A percentile compares a stretch with the other conserved stretches of the same genome.
phyloP scores from a whole-genome alignment of 495 filamentous ascomycete species.

The Penicillium cinerascens region DNA sequence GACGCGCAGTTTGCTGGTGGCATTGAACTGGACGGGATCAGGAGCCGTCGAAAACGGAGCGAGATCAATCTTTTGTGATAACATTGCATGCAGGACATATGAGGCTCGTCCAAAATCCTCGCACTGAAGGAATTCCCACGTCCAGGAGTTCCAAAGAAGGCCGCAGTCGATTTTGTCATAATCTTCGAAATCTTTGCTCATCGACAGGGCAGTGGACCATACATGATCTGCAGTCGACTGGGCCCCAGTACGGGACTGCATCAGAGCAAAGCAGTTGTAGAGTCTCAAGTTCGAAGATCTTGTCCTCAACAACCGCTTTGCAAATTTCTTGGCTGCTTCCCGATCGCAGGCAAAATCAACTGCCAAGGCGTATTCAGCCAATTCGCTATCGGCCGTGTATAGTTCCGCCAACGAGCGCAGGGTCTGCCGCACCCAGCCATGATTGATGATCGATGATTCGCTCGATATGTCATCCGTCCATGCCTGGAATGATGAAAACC shows the following conservation, averaged over 20 bases:
- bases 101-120: slow-evolving; percentile 44
- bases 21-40: slow-evolving; percentile 15
- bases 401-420: slow-evolving; percentile 54
- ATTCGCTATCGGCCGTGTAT: slow-evolving; percentile 38
- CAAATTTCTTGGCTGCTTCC: slow-evolving; percentile 59
- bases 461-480: slow-evolving; percentile 23
- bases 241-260: slow-evolving; percentile 60
- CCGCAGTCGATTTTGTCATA: slow-evolving; percentile 40
- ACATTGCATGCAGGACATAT: slow-evolving; percentile 44
- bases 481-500: slow-evolving; percentile 42
- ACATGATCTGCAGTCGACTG: slow-evolving; percentile 55
- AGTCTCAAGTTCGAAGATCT: slow-evolving; percentile 61
- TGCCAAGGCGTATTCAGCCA: slow-evolving; percentile 71
- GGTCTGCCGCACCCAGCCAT: slow-evolving; percentile 48
- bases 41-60: slow-evolving; percentile 18
- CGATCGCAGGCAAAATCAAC: slow-evolving; percentile 60
- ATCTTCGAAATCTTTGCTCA: slow-evolving; percentile 44
- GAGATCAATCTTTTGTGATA: slow-evolving; percentile 27
- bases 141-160: slow-evolving; percentile 66
- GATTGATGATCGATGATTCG: slow-evolving; percentile 22
- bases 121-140: slow-evolving; percentile 62
- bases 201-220: slow-evolving; percentile 60
- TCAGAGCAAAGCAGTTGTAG: slow-evolving; percentile 75
- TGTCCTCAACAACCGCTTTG: slow-evolving; percentile 68
- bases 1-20: slow-evolving; percentile 51